Conservation (phyloP, 148 eudicot genomes). For the Hydrangea macrophylla region DNA sequence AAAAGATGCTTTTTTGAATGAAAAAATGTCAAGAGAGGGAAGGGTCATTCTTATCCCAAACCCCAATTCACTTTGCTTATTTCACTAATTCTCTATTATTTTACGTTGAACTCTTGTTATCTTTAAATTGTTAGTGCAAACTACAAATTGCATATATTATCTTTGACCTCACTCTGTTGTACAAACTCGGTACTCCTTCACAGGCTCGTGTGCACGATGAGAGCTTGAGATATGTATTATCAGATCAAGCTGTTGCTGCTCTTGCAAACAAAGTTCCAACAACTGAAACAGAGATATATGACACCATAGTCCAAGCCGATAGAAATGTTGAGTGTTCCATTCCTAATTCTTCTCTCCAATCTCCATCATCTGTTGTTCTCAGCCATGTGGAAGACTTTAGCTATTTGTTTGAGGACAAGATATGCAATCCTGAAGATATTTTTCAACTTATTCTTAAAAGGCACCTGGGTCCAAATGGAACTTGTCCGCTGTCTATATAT, state of each 20-base stretch:
- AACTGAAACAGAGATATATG: slow-evolving; percentile 45
- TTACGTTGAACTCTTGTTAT: background rate
- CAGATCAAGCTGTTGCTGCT: slow-evolving; percentile 74
- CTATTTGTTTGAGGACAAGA: slow-evolving; percentile 41
- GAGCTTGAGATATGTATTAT: slow-evolving; percentile 81
- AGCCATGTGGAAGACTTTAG: slow-evolving; percentile 73
- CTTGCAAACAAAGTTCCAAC: slow-evolving; percentile 61
- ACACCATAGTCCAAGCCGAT: slow-evolving; percentile 57
- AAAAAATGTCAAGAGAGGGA: too few species aligned
- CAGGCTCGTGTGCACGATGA: slow-evolving; percentile 99
- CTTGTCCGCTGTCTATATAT: slow-evolving; percentile 70
- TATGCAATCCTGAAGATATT: slow-evolving; percentile 39
- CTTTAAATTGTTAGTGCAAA: background rate
- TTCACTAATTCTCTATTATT: background rate
- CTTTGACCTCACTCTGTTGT: slow-evolving; percentile 15
- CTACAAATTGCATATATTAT: background rate
- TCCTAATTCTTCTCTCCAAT: slow-evolving; percentile 26
- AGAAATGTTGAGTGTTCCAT: slow-evolving; percentile 36
- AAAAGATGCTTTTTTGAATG: too few species aligned
- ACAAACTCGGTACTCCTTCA: slow-evolving; percentile 21
- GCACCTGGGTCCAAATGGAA: slow-evolving; percentile 73
- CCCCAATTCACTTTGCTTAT: background rate
- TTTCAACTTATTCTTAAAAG: slow-evolving; percentile 46
- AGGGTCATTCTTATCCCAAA: too few species aligned
- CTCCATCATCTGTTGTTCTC: slow-evolving; percentile 68